These are phyloP conservation scores for Neurospora sp. DNA, from an alignment of 495 filamentous ascomycete genomes.

Conservation along the genomic window DNA sequence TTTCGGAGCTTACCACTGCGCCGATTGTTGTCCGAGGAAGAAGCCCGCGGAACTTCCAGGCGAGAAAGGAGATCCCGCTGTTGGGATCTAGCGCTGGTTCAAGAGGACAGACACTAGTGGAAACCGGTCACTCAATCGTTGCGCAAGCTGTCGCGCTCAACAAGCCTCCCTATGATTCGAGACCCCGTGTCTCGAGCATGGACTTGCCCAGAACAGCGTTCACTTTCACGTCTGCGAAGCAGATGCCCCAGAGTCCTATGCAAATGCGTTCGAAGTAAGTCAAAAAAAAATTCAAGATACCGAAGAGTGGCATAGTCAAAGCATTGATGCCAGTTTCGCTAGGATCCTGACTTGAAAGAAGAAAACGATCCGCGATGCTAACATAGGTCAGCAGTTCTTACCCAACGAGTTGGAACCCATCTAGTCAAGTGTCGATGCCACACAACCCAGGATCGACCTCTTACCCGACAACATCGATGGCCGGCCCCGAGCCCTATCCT, in stretches of 20 bases:
- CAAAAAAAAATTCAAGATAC: background rate
- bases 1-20: slow-evolving; percentile 62
- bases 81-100: slow-evolving; percentile 60
- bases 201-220: slow-evolving; percentile 42
- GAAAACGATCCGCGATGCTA: slow-evolving; percentile 1
- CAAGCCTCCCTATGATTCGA: slow-evolving; percentile 38
- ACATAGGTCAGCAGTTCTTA: slow-evolving; percentile 18
- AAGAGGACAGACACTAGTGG: slow-evolving; percentile 43
- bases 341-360: background rate
- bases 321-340: background rate
- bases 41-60: slow-evolving; percentile 71
- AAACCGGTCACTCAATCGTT: slow-evolving; percentile 37
- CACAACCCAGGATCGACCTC: slow-evolving; percentile 24
- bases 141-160: slow-evolving; percentile 35
- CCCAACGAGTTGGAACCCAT: slow-evolving; percentile 26
- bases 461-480: slow-evolving; percentile 34
- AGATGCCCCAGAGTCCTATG: slow-evolving; percentile 41
- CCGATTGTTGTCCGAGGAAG: slow-evolving; percentile 70
- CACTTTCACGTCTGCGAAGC: slow-evolving; percentile 42
- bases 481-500: slow-evolving; percentile 28
- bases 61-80: slow-evolving; percentile 64
- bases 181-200: slow-evolving; percentile 33
- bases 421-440: slow-evolving; percentile 32
- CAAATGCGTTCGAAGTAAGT: slow-evolving; percentile 44
- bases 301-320: background rate